A percentile compares a stretch with the other conserved stretches of the same genome.
These are phyloP conservation scores for Globisporangium middletonii DNA, from an alignment of 352 stramenopile species.

Conservation along the genomic window DNA sequence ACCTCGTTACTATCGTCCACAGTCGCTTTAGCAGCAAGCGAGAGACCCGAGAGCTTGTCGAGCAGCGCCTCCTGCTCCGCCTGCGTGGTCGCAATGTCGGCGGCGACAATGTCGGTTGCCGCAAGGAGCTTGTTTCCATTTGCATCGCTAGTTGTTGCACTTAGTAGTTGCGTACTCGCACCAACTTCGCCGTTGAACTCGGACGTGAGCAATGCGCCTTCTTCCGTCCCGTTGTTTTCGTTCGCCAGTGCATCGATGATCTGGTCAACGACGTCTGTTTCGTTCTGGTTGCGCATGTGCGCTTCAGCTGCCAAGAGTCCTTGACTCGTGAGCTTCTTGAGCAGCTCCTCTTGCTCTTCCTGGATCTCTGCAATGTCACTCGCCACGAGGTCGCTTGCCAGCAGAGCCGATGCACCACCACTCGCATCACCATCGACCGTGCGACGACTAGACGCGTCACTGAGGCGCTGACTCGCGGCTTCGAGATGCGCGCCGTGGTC, in stretches of 20 bases:
- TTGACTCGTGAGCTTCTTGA: constrained; percentile 1
- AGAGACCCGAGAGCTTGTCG: background rate
- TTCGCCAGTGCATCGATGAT: background rate
- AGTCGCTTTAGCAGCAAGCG: background rate
- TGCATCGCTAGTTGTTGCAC: too few species aligned
- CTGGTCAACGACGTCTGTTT: background rate
- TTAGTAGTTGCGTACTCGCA: too few species aligned
- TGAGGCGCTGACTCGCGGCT: too few species aligned
- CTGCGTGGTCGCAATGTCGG: background rate
- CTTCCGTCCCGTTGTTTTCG: background rate
- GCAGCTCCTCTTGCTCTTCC: background rate
- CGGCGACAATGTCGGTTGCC: background rate
- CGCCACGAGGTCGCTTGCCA: constrained; percentile 13
- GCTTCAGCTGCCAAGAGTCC: background rate
- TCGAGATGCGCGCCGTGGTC: too few species aligned
- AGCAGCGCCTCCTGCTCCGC: background rate
- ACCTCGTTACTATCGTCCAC: background rate
- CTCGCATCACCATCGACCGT: background rate
- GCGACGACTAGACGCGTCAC: background rate
- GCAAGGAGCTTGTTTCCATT: too few species aligned
- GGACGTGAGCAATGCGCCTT: background rate
- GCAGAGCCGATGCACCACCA: constrained; percentile 1
- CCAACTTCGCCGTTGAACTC: background rate
- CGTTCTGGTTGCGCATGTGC: background rate
- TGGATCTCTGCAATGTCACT: background rate